Base-by-base conservation (phyloP, 768 basidiomycete genomes). In the Phanerodontia chrysosporium region DNA sequence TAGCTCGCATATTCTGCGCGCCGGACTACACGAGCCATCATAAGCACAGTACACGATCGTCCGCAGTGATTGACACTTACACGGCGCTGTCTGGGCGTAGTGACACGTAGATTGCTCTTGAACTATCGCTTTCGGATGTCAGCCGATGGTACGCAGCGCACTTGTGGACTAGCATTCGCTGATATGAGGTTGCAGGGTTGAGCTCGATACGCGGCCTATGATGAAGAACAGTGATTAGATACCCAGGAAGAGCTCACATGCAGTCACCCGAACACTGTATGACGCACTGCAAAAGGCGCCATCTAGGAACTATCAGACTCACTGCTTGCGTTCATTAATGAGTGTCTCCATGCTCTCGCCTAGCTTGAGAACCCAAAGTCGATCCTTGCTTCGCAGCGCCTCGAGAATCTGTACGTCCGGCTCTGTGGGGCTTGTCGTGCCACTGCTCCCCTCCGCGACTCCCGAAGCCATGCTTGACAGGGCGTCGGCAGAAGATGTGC, bases 281-380 rank as follows among this genome's bases (percentile, higher is more conserved):
- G 39, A 42, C 39, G 39, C 39, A 18, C 39, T 22, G 42, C 42
- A 24, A 28, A 28, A 30, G 45, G 13, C 51, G 51, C 13, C 56
- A 49, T 42, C 35, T 55, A 58, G 54, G 55, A 32, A 14, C 51
- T 25, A 59, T 25, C 32, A 24, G 28, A 59, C 49, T 45, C 58
- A 42, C 58, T 62, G 89, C 90, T 81, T 84, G 66, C 80, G 83
- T 70, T 92, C 90, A 60, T 74, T 80, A 67, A 94, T 90, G 69
- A 94, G 79, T 52, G 75, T 73, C 75, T 94, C 92, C 83, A 94
- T 90, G 64, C 77, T 79, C 75, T 94, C 92, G 59, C 90, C 92
- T n/a, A 94, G 81, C 77, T 89, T 92, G 66, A 94, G 76, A 49
- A 94, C 90, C 72, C 86, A 94, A 62, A 94, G 79, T 69, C 92